Conservation (phyloP, 441 rosid species). For the Pelargonium hybrid region DNA sequence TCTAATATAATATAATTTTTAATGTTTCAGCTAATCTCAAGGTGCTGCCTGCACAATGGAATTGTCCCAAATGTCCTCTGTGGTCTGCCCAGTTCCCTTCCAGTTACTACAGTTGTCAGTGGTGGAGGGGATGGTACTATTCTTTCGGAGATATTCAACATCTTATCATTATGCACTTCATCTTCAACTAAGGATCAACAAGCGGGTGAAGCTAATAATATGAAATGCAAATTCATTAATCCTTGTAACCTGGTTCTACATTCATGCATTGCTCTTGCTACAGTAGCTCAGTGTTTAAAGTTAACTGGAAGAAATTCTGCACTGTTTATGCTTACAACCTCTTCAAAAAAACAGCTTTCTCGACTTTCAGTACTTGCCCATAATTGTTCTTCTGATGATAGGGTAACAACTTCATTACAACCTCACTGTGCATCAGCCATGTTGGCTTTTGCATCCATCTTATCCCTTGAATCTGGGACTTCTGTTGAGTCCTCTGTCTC, state of each 20-base stretch:
- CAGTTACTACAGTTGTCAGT: slow-evolving; percentile 69
- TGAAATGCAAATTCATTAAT: slow-evolving; percentile 52
- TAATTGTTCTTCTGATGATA: slow-evolving; percentile 54
- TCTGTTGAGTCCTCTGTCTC: slow-evolving; percentile 66
- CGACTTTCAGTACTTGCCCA: slow-evolving; percentile 73
- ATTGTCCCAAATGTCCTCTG: slow-evolving; percentile 70
- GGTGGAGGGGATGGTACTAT: slow-evolving; percentile 93
- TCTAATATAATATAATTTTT: slow-evolving; percentile 2
- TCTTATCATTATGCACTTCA: slow-evolving; percentile 48
- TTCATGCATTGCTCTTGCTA: slow-evolving; percentile 61
- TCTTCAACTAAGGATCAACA: slow-evolving; percentile 52
- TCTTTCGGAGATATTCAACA: slow-evolving; percentile 63
- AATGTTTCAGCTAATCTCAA: slow-evolving; percentile 61
- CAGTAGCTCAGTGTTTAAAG: slow-evolving; percentile 77
- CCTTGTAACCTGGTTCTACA: slow-evolving; percentile 44
- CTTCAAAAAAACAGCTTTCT: slow-evolving; percentile 70
- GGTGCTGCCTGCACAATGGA: slow-evolving; percentile 83
- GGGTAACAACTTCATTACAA: slow-evolving; percentile 45
- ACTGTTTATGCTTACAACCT: slow-evolving; percentile 69
- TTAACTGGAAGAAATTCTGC: slow-evolving; percentile 81
- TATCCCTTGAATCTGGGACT: slow-evolving; percentile 75
- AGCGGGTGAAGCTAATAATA: slow-evolving; percentile 39
- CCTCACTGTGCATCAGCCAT: slow-evolving; percentile 76
- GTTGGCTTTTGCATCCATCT: slow-evolving; percentile 87
- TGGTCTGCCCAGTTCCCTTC: slow-evolving; percentile 84